Evolutionary conservation across 1,284 basidiomycete species (phyloP).

Genomic region (Marasmius oreades): DNA sequence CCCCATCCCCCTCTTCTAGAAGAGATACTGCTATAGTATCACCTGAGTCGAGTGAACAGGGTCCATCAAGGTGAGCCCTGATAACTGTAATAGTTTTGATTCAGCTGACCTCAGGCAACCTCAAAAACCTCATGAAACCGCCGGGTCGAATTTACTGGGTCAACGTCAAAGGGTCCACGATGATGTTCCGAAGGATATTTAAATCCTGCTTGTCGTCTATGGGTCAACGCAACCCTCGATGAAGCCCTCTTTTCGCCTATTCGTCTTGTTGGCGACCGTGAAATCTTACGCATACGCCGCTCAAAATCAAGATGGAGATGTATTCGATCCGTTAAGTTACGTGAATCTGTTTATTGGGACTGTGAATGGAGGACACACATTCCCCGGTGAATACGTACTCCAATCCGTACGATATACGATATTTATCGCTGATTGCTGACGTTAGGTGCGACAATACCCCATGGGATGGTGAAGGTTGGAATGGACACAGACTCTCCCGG

Average conservation of each 20-base stretch:
- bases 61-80: background rate
- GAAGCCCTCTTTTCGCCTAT: background rate
- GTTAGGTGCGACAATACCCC: conserved; percentile 58
- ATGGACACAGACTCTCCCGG: conserved; percentile 64
- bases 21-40: too few species aligned
- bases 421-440: background rate
- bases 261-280: background rate
- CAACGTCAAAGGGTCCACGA: background rate
- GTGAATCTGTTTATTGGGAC: conserved; percentile 44
- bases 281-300: background rate
- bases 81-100: background rate
- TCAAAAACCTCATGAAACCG: background rate
- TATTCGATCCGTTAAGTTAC: conserved; percentile 31
- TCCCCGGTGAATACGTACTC: conserved; percentile 43
- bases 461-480: conserved; percentile 63
- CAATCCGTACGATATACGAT: background rate
- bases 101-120: background rate
- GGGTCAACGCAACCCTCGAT: background rate
- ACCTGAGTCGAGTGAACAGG: background rate
- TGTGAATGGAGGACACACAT: conserved; percentile 55
- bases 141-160: background rate
- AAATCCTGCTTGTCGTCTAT: background rate
- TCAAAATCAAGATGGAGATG: background rate
- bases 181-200: background rate
- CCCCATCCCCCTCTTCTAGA: too few species aligned